Base-by-base conservation (phyloP, 108 stramenopile species). In the Schizochytrium sp. region DNA sequence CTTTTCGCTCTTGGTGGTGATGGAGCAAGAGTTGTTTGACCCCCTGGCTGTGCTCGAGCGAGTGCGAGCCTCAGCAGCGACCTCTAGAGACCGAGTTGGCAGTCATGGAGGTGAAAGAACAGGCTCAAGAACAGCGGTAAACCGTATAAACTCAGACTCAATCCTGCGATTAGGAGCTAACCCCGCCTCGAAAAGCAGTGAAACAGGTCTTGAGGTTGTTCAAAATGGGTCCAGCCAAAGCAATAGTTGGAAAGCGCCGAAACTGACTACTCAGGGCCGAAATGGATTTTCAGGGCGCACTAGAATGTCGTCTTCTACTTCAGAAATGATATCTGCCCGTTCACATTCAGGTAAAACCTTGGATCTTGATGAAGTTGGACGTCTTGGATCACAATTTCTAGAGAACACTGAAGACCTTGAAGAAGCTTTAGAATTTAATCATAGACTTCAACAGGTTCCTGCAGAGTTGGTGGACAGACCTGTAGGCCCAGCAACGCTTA, bases 401-500 rank as follows among this genome's bases (percentile, higher is more conserved):
- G 45, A 53, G 10, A 53, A 83, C 19, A 28, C 42, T 38, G 2
- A 69, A 69, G 28, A 15, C 12, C 12, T 38, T 1, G 64, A 38
- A 7, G 45, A 1, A 55, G 76, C 50, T 10, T 47, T 5, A 1
- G 28, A 0, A 17, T 83, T 83, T 55, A 83, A 38, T 28, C 50
- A 49, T 10, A 83, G 76, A 55, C 76, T 83, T 2, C 28, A 83
- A 28, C 28, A 83, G 76, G n/a, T 83, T 10, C 76, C 76, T n/a
- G 53, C 49, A 5, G 76, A 83, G 10, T 42, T 83, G 76, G 53
- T 83, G 55, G 50, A 83, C 50, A 17, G 53, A 13, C 76, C 76
- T 5, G 76, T 83, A 38, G 76, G 76, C 76, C 76, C 76, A 10
- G 76, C 76, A 47, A 83, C 76, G 8, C 76, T 83, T 2, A n/a